Base-by-base conservation (phyloP, 352 stramenopile genomes). In the Globisporangium acanthophoron region DNA sequence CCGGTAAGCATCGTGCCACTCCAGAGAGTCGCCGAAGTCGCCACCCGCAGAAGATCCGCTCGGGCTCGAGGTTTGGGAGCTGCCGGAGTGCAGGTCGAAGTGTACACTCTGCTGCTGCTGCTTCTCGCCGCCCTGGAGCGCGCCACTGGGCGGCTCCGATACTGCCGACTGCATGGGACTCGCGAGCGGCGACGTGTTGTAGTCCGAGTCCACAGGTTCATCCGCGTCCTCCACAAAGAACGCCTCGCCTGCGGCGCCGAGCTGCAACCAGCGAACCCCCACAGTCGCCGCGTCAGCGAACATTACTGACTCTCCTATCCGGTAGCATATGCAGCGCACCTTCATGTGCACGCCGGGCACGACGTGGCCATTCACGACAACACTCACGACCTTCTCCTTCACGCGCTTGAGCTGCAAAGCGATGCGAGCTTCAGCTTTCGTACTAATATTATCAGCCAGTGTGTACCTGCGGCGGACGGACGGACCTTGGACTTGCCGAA, bases 151-250 rank as follows among this genome's bases (percentile, higher is more conserved):
- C 16, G 67, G 37, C 1, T 7, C n/a, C 16, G 67, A 18, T 59
- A 37, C 16, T 5, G 16, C n/a, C 9, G n/a, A 16, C 41, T 46
- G 41, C 16, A 46, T 59, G 7, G 82, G 78, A 54, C 76, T 89
- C 15, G 58, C 67, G 11, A 89, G 59, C 5, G 82, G 78, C 21
- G 82, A 92, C 29, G 78, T 86, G 27, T 60, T 71, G 62, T 89
- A 88, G 46, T 88, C 81, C 2, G 84, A 73, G 20, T 84, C 72
- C 18, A 87, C 78, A 1, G 70, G 74, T 40, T 84, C 65, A 11
- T 82, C 61, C 53, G 84, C 76, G 45, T 74, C 59, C 39, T 89
- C 74, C 6, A 92, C 77, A 58, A 94, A 94, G 69, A 87, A 90
- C 6, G 78, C 85, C 51, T 94, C 80, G 13, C 85, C 85, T 3